A percentile compares a stretch with the other conserved stretches of the same genome.
phyloP scores from a whole-genome alignment of 139 green algal genomes.

The Chlorella sp. region DNA sequence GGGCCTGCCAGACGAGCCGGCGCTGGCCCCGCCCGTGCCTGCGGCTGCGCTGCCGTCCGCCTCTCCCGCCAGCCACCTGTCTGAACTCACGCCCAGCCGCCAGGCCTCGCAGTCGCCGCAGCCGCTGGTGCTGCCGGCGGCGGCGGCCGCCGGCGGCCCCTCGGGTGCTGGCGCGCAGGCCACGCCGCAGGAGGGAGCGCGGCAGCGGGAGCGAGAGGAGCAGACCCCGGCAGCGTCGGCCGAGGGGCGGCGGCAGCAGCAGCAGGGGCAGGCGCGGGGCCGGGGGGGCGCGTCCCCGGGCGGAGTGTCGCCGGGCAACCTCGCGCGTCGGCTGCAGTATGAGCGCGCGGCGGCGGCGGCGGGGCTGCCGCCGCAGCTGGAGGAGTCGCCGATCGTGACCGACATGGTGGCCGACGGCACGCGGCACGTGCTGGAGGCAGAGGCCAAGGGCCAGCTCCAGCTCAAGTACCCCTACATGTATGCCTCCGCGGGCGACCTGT shows the following conservation, averaged over 20 bases:
- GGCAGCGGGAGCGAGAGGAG: background rate
- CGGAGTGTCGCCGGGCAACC: too few species aligned
- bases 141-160: background rate
- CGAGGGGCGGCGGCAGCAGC: background rate
- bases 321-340: too few species aligned
- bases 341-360: background rate
- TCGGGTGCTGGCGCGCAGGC: background rate
- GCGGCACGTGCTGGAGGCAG: conserved; percentile 49
- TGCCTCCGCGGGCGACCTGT: conserved; percentile 55
- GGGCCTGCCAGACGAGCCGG: background rate
- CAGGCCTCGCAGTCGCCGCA: background rate
- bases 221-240: background rate
- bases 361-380: conserved; percentile 18
- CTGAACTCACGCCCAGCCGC: too few species aligned
- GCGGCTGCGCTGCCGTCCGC: too few species aligned
- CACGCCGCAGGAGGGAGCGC: background rate
- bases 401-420: conserved; percentile 64
- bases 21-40: too few species aligned
- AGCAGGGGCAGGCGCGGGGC: background rate
- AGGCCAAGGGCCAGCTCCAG: conserved; percentile 53
- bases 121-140: background rate
- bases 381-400: conserved; percentile 47
- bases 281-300: conserved; percentile 13
- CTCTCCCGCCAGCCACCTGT: too few species aligned
- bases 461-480: conserved; percentile 72